These are phyloP conservation scores for Alternaria postmessia DNA, from an alignment of 2,329 filamentous ascomycete species.

Conservation along the genomic window DNA sequence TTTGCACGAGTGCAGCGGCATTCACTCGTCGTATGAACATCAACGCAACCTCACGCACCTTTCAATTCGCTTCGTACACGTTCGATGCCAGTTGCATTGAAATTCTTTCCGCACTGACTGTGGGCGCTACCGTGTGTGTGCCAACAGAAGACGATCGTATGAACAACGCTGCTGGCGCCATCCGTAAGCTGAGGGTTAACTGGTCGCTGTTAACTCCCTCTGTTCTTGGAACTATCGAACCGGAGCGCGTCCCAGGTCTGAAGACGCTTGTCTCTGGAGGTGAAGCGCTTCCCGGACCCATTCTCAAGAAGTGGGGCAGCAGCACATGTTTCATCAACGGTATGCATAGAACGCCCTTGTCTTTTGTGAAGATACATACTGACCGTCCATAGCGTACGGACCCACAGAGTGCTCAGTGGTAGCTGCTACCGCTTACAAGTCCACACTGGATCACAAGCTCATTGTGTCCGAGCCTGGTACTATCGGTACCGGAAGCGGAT, in stretches of 20 bases:
- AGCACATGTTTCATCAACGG: slow-evolving; percentile 56
- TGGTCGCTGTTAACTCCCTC: slow-evolving; percentile 45
- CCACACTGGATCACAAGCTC: slow-evolving; percentile 34
- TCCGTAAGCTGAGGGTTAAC: slow-evolving; percentile 38
- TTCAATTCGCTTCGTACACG: slow-evolving; percentile 60
- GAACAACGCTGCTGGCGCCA: slow-evolving; percentile 59
- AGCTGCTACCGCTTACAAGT: slow-evolving; percentile 34
- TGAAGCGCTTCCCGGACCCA: slow-evolving; percentile 51
- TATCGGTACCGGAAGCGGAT: slow-evolving; percentile 45
- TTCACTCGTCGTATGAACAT: slow-evolving; percentile 53
- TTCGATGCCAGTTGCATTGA: slow-evolving; percentile 65
- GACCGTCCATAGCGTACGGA: slow-evolving; percentile 34
- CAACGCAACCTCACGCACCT: slow-evolving; percentile 63
- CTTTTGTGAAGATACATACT: background rate
- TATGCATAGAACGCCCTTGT: slow-evolving; percentile 40
- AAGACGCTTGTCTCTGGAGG: slow-evolving; percentile 56
- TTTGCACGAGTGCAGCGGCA: slow-evolving; percentile 58
- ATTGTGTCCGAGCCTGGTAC: slow-evolving; percentile 37
- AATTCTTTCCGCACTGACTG: slow-evolving; percentile 61
- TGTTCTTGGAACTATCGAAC: slow-evolving; percentile 51
- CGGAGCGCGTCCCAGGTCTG: slow-evolving; percentile 51
- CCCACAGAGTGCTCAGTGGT: slow-evolving; percentile 45
- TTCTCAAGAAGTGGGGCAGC: slow-evolving; percentile 56
- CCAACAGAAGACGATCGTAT: slow-evolving; percentile 64
- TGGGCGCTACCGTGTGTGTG: slow-evolving; percentile 62